Evolutionary conservation across 768 basidiomycete genomes (phyloP).

Genomic region (Mycena epipterygia): DNA sequence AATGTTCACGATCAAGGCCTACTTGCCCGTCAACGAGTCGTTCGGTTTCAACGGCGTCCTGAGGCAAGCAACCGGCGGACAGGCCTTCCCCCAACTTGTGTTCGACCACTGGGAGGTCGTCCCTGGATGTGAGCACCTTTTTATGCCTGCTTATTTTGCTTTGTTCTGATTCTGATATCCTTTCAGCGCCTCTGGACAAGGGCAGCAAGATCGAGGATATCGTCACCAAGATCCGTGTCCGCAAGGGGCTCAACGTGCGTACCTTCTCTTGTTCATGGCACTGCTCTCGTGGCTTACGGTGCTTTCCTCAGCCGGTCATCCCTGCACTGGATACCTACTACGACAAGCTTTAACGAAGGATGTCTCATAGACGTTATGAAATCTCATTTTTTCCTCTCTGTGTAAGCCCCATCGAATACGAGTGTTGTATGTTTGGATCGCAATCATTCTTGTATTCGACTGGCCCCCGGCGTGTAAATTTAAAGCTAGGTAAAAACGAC

Average conservation of each 20-base stretch:
- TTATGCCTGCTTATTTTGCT: not conserved
- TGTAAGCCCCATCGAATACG: conserved; percentile 32
- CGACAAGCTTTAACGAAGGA: conserved; percentile 67
- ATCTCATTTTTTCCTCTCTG: conserved; percentile 10
- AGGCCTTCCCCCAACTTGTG: conserved; percentile 98
- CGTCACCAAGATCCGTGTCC: conserved; percentile 69
- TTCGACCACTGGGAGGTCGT: conserved; percentile 95
- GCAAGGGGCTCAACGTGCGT: conserved; percentile 81
- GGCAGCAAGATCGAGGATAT: conserved; percentile 78
- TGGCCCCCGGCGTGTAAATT: not conserved
- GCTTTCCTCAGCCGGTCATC: conserved; percentile 66
- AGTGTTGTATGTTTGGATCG: conserved; percentile 19
- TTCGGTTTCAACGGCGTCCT: conserved; percentile 99
- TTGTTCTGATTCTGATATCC: not conserved
- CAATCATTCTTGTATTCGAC: not conserved
- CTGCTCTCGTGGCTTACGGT: not conserved
- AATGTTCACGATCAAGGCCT: conserved; percentile 99
- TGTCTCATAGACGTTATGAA: conserved; percentile 5
- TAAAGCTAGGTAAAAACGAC: too few relatives aligned
- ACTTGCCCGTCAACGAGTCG: conserved; percentile 91
- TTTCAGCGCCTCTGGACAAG: conserved; percentile 69
- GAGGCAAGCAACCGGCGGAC: conserved; percentile 91
- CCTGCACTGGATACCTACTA: conserved; percentile 76
- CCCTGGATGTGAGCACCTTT: conserved; percentile 73
- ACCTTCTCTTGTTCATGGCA: not conserved